Evolutionary conservation across 352 stramenopile genomes (phyloP), one percentile per base, ranked within the genome.

Genomic region (Globisporangium yorkense): DNA sequence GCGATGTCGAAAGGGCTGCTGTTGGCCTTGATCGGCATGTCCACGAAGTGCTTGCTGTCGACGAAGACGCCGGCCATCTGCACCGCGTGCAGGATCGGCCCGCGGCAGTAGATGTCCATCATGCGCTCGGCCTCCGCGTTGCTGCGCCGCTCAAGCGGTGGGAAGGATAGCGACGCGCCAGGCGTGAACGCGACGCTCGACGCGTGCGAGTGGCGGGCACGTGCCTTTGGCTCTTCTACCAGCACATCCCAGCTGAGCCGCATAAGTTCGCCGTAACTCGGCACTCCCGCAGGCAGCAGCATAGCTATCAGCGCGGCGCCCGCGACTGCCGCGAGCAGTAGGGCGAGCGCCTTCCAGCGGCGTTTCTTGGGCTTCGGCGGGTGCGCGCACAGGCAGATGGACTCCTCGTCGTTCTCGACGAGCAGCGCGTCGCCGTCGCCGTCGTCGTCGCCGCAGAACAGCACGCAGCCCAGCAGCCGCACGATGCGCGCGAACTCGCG

Each of bases 11-110:
- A 87, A 5, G 74, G 68, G 46, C 71, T 88, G 51, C 70, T 90
- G 65, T 89, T 91, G 9, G 63, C 39, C 64, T 89, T 92, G 67
- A 97, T 86, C 5, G 91, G 89, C 89, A 97, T 96, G 64, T 97
- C 89, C 4, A 97, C 91, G 61, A 97, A 97, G 58, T 94, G 82
- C 59, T 97, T 97, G 70, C 77, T 89, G 75, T 97, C 91, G 5
- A 74, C 63, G 54, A 94, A 97, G 21, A 97, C 67, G 16, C 71
- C 66, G 15, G 74, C 57, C 70, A 86, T 89, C 62, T 92, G 80
- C 61, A 90, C 71, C 13, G 77, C 68, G 62, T 89, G 80, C 10
- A 92, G 66, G 39, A 92, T 54, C 10, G 76, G 74, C 2, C 80
- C 82, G 12, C 67, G 76, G 56, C 80, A 89, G 70, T 89, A 92